phyloP scores from a whole-genome alignment of 1,284 basidiomycete genomes.

The Coriolopsis trogii region DNA sequence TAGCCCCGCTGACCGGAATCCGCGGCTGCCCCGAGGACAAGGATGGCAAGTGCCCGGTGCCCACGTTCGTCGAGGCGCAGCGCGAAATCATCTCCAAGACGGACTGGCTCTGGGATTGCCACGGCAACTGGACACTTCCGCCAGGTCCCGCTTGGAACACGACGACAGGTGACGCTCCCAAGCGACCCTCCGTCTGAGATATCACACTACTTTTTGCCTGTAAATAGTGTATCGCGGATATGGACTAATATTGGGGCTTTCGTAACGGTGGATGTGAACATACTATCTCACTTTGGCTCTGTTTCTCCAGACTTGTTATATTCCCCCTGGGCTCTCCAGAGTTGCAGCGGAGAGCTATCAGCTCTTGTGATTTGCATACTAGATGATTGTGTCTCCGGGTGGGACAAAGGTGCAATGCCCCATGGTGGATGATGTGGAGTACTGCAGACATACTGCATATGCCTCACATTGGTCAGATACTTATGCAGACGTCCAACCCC shows the following conservation, averaged over 20 bases:
- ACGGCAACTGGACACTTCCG: conserved; percentile 65
- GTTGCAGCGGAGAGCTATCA: no score
- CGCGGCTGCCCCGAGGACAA: conserved; percentile 70
- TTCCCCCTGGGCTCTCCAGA: no score
- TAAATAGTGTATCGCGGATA: not conserved
- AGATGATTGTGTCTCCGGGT: no score
- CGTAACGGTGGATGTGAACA: not conserved
- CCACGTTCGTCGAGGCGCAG: conserved; percentile 74
- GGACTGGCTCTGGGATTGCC: conserved; percentile 79
- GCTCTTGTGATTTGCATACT: no score
- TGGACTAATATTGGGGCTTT: not conserved
- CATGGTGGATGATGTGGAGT: no score
- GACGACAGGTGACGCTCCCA: conserved; percentile 33
- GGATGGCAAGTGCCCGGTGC: conserved; percentile 82
- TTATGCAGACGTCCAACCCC: no score
- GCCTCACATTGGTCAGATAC: no score
- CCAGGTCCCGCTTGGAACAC: conserved; percentile 47
- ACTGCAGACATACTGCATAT: no score
- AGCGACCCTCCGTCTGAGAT: not conserved
- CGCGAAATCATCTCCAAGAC: conserved; percentile 67
- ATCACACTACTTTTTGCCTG: no score
- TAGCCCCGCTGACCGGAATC: conserved; percentile 78
- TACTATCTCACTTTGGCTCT: no score
- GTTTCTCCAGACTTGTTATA: no score
- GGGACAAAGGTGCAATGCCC: no score